Evolutionary conservation across 495 filamentous ascomycete species (phyloP).

Genomic region (Acidomyces sp.): DNA sequence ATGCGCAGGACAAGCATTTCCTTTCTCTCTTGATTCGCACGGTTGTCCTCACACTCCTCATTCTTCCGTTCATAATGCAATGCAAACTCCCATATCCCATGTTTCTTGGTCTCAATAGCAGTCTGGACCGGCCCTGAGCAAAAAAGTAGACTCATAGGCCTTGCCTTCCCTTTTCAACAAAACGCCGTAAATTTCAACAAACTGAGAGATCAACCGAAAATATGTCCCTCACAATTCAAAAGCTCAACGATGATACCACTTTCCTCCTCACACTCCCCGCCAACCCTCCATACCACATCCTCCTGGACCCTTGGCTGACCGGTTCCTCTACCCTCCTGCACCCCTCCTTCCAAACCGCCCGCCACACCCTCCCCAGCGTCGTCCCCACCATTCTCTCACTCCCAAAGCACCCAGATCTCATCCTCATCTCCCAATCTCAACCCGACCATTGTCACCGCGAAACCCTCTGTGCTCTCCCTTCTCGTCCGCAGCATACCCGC

Average conservation of each 20-base stretch:
- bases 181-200: too few species aligned
- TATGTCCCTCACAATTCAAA: conserved; percentile 54
- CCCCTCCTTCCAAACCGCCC: conserved; percentile 46
- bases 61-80: too few species aligned
- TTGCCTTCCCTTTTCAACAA: too few species aligned
- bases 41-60: too few species aligned
- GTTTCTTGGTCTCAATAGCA: too few species aligned
- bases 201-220: too few species aligned
- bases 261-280: conserved; percentile 55
- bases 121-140: too few species aligned
- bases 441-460: conserved; percentile 57
- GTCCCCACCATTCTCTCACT: conserved; percentile 48
- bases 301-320: conserved; percentile 60
- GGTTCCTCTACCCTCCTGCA: conserved; percentile 49
- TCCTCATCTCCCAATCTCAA: conserved; percentile 58
- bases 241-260: conserved; percentile 57
- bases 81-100: too few species aligned
- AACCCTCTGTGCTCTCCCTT: conserved; percentile 49
- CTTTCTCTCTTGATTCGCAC: too few species aligned
- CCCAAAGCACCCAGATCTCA: conserved; percentile 45
- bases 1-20: too few species aligned
- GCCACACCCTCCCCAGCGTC: conserved; percentile 40
- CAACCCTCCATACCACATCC: conserved; percentile 31
- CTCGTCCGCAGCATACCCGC: conserved; percentile 37
- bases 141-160: too few species aligned